Base-by-base conservation (phyloP, 805 yeast species). In the Nakazawaea molendinolei region DNA sequence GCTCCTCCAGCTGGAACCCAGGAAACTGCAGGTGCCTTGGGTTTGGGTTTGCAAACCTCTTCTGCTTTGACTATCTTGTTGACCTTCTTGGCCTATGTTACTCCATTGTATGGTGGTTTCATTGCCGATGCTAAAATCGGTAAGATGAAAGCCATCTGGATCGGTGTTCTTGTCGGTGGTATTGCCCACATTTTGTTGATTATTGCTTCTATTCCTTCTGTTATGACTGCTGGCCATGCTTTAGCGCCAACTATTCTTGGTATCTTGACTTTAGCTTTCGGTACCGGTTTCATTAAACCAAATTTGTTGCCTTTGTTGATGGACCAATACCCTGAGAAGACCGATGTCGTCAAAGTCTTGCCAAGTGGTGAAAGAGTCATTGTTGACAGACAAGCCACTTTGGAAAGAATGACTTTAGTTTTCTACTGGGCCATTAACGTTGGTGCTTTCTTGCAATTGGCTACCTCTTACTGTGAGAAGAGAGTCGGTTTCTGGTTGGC, bases 321-420 rank as follows among this genome's bases (percentile, higher is more conserved):
- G 56, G 85, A 79, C 49, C 86, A 79, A 58, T 76, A 72, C 52
- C 77, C 79, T 30, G 71, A 75, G 52, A 63, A 71, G 39, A 67
- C 70, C 46, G 80, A 76, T 44, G 74, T 69, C 34, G 73, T 84
- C 38, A 70, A 67, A 53, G 72, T 70, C 3, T 61, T 70, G 39
- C 69, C 71, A 45, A 52, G 65, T 19, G 95, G 95, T 39, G 78
- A 76, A 51, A 67, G 69, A 32, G 89, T 82, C 23, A 74, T 81
- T 46, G 56, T 69, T 30, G 73, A 68, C 46, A 60, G 71, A 37
- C 65, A 62, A 47, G 56, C 63, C 38, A 52, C 70, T 4, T 50
- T 67, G 39, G 62, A 60, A 45, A 49, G 52, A 26, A 46, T 61
- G 43, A 49, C 69, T 16, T 56, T 71, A 50, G 57, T 66, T 30